Evolutionary conservation across 1,139 yeast genomes (phyloP).

Genomic region (Eremothecium coryli): DNA sequence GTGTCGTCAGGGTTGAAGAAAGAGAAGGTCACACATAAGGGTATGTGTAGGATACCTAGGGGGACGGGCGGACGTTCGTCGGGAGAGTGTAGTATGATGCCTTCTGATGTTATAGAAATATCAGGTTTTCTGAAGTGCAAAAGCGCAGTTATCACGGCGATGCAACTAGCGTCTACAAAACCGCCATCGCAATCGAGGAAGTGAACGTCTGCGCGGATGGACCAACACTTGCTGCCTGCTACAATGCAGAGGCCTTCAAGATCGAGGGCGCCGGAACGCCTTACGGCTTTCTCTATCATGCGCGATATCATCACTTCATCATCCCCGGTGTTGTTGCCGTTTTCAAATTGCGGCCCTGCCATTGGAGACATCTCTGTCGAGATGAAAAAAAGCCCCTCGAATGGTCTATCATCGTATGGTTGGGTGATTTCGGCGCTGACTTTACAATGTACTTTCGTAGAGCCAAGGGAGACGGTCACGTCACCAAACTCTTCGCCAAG

Average conservation of each 20-base stretch:
- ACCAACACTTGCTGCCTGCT: conserved; percentile 90
- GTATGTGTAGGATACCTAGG: conserved; percentile 76
- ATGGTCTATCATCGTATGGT: conserved; percentile 88
- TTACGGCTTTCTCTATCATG: conserved; percentile 80
- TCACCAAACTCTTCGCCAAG: conserved; percentile 73
- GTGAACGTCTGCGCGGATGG: conserved; percentile 79
- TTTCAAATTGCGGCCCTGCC: conserved; percentile 81
- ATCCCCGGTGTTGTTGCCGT: conserved; percentile 52
- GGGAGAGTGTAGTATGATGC: conserved; percentile 56
- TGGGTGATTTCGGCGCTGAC: conserved; percentile 70
- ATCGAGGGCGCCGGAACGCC: conserved; percentile 84
- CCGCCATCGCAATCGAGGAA: conserved; percentile 88
- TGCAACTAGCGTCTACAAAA: conserved; percentile 78
- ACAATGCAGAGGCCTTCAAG: conserved; percentile 82
- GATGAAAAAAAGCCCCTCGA: conserved; percentile 80
- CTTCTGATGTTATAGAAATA: conserved; percentile 62
- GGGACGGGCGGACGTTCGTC: conserved; percentile 84
- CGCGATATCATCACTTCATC: conserved; percentile 75
- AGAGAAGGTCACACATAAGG: conserved; percentile 83
- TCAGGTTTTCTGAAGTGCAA: conserved; percentile 81
- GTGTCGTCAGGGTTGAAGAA: conserved; percentile 61
- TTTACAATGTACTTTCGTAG: conserved; percentile 64
- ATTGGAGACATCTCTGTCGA: conserved; percentile 82
- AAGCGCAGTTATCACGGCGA: conserved; percentile 81
- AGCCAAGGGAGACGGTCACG: conserved; percentile 68